phyloP scores from a whole-genome alignment of 1,284 basidiomycete species.

The Schizophyllum amplum region DNA sequence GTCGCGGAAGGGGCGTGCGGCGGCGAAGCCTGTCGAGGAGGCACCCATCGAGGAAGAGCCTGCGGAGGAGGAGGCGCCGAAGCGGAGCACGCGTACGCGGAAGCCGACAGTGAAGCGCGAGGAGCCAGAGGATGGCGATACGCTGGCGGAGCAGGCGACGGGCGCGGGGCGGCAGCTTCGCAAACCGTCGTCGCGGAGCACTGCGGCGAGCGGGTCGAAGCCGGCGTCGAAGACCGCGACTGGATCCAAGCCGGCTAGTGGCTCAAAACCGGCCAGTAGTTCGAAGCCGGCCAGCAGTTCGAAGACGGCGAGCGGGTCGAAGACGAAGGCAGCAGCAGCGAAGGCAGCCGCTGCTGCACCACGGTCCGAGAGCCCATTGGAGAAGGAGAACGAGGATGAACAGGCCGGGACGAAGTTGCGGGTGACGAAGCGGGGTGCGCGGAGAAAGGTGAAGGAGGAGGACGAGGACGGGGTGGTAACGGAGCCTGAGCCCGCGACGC shows the following conservation, averaged over 20 bases:
- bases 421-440: slow-evolving; percentile 8
- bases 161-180: neutral
- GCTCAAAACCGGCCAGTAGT: too few relatives aligned
- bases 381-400: slow-evolving; percentile 11
- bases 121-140: neutral
- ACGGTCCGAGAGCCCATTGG: neutral
- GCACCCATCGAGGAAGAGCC: neutral
- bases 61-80: neutral
- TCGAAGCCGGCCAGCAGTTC: too few relatives aligned
- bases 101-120: neutral
- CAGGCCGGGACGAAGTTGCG: slow-evolving; percentile 8
- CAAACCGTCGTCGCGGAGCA: neutral
- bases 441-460: slow-evolving; percentile 12
- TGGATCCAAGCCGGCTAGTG: neutral
- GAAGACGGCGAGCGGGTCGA: neutral
- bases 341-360: neutral
- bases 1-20: neutral
- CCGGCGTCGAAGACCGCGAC: neutral
- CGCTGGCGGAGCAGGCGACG: neutral
- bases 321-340: neutral
- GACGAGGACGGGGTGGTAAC: neutral
- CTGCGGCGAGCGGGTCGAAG: neutral
- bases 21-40: neutral
- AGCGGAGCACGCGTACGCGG: neutral
- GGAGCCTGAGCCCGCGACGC: neutral